Evolutionary conservation across 1,139 yeast species (phyloP), one percentile per base, ranked within the genome.

Genomic region (Hyphopichia burtonii): DNA sequence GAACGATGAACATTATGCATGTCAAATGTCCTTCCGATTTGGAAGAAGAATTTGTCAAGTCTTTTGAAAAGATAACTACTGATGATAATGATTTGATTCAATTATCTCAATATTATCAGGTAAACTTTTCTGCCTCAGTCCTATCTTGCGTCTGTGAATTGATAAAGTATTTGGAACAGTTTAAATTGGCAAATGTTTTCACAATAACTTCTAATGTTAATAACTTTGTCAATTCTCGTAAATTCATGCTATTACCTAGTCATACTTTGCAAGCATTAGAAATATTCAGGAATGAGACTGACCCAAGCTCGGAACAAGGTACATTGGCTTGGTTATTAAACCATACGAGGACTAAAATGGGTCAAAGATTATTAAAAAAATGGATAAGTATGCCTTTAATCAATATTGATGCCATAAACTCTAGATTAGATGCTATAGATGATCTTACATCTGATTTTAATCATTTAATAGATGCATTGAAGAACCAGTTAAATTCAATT

Each of bases 321-420:
- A 81, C 96, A 0, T 63, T 93, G 15, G 62, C 86, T 14, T 86
- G 93, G 89, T 66, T 88, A 2, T 56, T 93, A 47, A 87, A 91
- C 58, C 91, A 85, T 48, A 87, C 98, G 0, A 66, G 80, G 35
- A 88, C 97, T 0, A 71, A 75, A 27, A 86, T 83, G 63, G 99
- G 99, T 0, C 76, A 71, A 40, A 64, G 96, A 42, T 54, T 79
- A 44, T 59, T 93, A 16, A 71, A 72, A 28, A 69, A 75, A 39
- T 93, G 99, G 99, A 65, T 91, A 0, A 72, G 82, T 1, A 70
- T 76, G 46, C 99, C 99, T 1, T 68, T 91, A 30, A 63, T 79
- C 0, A 71, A 80, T 34, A 63, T 70, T 25, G 66, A 62, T 0
- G 63, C 63, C n/a, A 82, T 90, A 5, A 75, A 75, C 44, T 70